Evolutionary conservation across 345 rosid species (phyloP), one percentile per base, ranked within the genome.

Genomic region (Gossypium anomalum): DNA sequence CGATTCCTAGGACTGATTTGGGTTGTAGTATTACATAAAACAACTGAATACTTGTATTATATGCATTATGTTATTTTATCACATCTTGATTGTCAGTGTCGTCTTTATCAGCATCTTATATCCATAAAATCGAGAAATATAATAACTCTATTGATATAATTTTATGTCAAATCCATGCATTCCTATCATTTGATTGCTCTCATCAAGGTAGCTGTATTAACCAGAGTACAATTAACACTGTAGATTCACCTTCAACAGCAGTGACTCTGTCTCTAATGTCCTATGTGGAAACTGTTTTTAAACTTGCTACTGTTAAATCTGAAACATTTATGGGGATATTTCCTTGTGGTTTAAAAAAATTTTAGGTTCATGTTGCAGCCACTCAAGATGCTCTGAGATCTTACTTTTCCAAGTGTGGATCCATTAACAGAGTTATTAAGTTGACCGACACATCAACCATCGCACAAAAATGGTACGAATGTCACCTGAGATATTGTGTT

Each of bases 291-390:
- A 6, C 65, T 60, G 14, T 13, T 60, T 60, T 27, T 60, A 2
- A 60, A 60, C 65, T 60, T 27, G n/a, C 3, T 60, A 25, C 65
- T 60, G 68, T 64, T 13, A 41, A 64, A 64, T 64, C 22, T 64
- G 25, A 45, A 49, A 43, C 56, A 45, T 67, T 67, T 45, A 45
- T 20, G 52, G 53, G 0, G 45, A 20, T 44, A 20, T 45, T 10
- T 47, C 56, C 52, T 66, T 20, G 55, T 45, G 47, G 53, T 67
- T 45, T 45, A 67, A 67, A 19, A 11, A 1, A 2, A 12, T 7
- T 13, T 67, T 67, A 67, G 70, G 70, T 67, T 45, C 34, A 67
- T 45, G 34, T 47, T 45, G 71, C 55, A 47, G 71, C 71, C 55
- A 47, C 38, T 47, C 56, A 45, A 45, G 55, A 22, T 45, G 55